Percentiles rank a stretch among this genome's conserved stretches.
Conservation (phyloP, 2,329 filamentous ascomycete species). For the Diaporthe australafricana region DNA sequence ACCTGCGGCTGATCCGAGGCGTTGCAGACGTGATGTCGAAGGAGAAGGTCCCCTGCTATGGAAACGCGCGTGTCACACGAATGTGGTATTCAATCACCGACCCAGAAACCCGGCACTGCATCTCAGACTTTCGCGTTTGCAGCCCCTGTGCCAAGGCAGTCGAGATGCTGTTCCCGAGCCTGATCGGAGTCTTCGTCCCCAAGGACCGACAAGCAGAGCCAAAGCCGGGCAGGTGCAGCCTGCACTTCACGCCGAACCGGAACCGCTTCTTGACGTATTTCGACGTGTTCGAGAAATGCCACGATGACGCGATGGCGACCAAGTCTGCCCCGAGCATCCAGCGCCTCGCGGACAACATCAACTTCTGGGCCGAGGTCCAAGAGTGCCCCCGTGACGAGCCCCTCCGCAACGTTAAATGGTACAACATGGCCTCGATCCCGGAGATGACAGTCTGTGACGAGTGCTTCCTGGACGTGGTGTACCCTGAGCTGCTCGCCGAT, state of each 20-base stretch:
- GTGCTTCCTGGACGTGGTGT: constrained; percentile 85
- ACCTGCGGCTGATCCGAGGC: constrained; percentile 76
- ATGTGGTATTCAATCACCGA: constrained; percentile 83
- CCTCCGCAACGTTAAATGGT: constrained; percentile 75
- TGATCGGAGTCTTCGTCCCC: constrained; percentile 74
- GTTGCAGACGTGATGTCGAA: constrained; percentile 73
- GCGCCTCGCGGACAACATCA: constrained; percentile 73
- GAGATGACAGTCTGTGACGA: constrained; percentile 88
- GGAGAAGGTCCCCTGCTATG: constrained; percentile 67
- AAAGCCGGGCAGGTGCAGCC: constrained; percentile 71
- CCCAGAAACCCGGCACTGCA: constrained; percentile 69
- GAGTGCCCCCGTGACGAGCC: constrained; percentile 76
- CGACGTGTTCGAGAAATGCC: constrained; percentile 68
- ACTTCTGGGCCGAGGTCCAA: constrained; percentile 65
- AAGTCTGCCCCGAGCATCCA: constrained; percentile 65
- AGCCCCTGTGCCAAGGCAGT: constrained; percentile 78
- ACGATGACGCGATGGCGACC: constrained; percentile 60
- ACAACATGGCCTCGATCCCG: constrained; percentile 79
- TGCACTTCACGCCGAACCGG: constrained; percentile 68
- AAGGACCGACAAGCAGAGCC: constrained; percentile 59
- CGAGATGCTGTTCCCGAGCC: constrained; percentile 78
- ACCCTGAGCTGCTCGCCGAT: constrained; percentile 69
- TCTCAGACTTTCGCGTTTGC: constrained; percentile 82
- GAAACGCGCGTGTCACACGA: constrained; percentile 64
- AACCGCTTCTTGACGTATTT: constrained; percentile 70